A percentile compares a stretch with the other conserved stretches of the same genome.
Conservation (phyloP, 768 basidiomycete species). For the Harrya chromipes region DNA sequence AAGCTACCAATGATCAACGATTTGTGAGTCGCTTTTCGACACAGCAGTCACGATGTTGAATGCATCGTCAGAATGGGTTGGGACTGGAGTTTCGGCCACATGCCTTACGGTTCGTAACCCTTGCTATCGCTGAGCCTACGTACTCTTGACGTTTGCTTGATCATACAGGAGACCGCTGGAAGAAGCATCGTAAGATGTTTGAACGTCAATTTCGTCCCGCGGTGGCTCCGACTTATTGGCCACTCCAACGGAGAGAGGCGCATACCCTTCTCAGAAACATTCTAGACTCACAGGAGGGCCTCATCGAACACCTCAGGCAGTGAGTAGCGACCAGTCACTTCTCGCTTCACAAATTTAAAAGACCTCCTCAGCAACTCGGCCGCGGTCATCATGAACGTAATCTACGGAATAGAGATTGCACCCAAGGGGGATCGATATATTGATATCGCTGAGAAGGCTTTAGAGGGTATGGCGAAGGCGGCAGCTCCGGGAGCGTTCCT, state of each 20-base stretch:
- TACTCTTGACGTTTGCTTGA: background rate
- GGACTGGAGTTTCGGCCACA: slow-evolving; percentile 55
- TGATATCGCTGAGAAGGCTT: slow-evolving; percentile 48
- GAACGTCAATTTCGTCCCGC: slow-evolving; percentile 49
- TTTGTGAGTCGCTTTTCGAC: slow-evolving; percentile 32
- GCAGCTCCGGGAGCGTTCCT: slow-evolving; percentile 52
- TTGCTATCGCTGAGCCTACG: background rate
- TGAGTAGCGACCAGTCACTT: slow-evolving; percentile 24
- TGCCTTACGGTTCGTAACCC: slow-evolving; percentile 42
- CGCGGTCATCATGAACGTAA: slow-evolving; percentile 51
- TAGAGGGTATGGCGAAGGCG: slow-evolving; percentile 49
- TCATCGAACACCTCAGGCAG: slow-evolving; percentile 51
- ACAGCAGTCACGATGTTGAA: background rate
- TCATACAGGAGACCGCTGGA: slow-evolving; percentile 48
- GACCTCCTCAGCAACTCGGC: slow-evolving; percentile 41
- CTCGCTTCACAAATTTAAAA: background rate
- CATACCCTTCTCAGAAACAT: slow-evolving; percentile 45
- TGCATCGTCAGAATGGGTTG: slow-evolving; percentile 39
- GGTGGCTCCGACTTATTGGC: slow-evolving; percentile 40
- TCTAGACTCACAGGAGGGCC: slow-evolving; percentile 39
- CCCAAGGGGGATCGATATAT: slow-evolving; percentile 45
- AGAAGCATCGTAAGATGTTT: slow-evolving; percentile 50
- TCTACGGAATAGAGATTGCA: slow-evolving; percentile 47
- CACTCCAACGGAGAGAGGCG: slow-evolving; percentile 44
- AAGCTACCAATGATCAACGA: slow-evolving; percentile 49